These are phyloP conservation scores for Fonsecaea multimorphosa DNA, from an alignment of 2,329 filamentous ascomycete genomes.

Conservation along the genomic window DNA sequence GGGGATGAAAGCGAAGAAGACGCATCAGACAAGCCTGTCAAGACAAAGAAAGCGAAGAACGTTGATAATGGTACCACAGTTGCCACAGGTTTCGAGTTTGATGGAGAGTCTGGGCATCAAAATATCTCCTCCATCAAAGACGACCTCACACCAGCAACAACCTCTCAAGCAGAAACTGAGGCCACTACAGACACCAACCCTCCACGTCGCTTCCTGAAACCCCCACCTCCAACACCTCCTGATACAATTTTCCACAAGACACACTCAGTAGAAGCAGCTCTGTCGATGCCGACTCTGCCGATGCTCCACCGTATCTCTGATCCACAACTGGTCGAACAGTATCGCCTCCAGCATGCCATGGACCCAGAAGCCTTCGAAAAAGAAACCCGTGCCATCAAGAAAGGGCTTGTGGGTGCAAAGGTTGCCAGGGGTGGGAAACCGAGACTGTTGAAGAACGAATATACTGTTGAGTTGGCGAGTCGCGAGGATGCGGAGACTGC, in stretches of 20 bases:
- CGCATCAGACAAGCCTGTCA: not conserved
- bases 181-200: not conserved
- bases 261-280: not conserved
- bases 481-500: slow-evolving; percentile 27
- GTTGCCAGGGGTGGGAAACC: slow-evolving; percentile 25
- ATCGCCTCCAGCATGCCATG: slow-evolving; percentile 23
- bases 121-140: not conserved
- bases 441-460: slow-evolving; percentile 27
- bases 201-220: slow-evolving; percentile 6
- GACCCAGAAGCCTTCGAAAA: slow-evolving; percentile 27
- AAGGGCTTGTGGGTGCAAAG: slow-evolving; percentile 24
- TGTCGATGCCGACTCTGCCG: slow-evolving; percentile 33
- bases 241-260: slow-evolving; percentile 12
- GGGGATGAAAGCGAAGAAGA: slow-evolving; percentile 6
- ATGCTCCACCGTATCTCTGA: slow-evolving; percentile 25
- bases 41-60: not conserved
- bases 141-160: not conserved
- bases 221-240: slow-evolving; percentile 28
- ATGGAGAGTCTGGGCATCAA: not conserved
- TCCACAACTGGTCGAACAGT: slow-evolving; percentile 26
- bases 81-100: not conserved
- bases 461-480: slow-evolving; percentile 34
- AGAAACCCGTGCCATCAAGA: slow-evolving; percentile 27
- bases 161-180: slow-evolving; percentile 14
- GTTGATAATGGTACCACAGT: not conserved